A percentile compares a stretch with the other conserved stretches of the same genome.
These are phyloP conservation scores for Canna indica DNA, from an alignment of 176 grass and related monocot genomes.

Conservation along the genomic window DNA sequence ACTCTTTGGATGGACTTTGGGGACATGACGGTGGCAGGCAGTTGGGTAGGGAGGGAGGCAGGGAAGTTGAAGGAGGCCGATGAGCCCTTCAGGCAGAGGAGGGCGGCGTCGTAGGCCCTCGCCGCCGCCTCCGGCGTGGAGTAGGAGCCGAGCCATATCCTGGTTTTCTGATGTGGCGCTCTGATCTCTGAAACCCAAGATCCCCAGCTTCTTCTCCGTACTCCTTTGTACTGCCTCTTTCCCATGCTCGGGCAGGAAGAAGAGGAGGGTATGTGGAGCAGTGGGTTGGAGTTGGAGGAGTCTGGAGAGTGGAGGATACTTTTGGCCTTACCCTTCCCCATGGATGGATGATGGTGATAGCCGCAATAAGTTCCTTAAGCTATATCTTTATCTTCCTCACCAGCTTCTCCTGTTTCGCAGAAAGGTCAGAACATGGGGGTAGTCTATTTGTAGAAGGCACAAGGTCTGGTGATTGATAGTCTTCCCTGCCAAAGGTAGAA, in stretches of 20 bases:
- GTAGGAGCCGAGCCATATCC: slow-evolving; percentile 96
- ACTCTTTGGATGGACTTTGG: slow-evolving; percentile 89
- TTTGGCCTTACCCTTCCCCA: neutral
- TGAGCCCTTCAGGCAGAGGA: slow-evolving; percentile 87
- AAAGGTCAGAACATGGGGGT: no score
- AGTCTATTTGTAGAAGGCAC: no score
- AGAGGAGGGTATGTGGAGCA: no score
- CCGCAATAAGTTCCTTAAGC: no score
- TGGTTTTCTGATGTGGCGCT: slow-evolving; percentile 83
- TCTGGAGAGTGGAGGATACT: no score
- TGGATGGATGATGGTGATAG: neutral
- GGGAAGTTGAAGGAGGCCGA: slow-evolving; percentile 85
- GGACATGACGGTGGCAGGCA: slow-evolving; percentile 69
- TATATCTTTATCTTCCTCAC: no score
- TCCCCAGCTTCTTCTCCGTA: slow-evolving; percentile 93
- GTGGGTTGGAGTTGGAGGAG: no score
- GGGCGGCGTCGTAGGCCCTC: slow-evolving; percentile 87
- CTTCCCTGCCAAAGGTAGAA: no score
- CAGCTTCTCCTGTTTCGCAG: no score
- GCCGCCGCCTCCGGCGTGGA: slow-evolving; percentile 86
- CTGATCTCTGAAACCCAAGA: slow-evolving; percentile 96
- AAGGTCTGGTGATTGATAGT: no score
- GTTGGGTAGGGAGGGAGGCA: slow-evolving; percentile 46
- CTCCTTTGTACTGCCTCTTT: slow-evolving; percentile 69
- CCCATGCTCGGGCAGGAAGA: neutral